Evolutionary conservation across 1,139 yeast species (phyloP), one percentile per base, ranked within the genome.

Genomic region (Candida pseudocylindracea): DNA sequence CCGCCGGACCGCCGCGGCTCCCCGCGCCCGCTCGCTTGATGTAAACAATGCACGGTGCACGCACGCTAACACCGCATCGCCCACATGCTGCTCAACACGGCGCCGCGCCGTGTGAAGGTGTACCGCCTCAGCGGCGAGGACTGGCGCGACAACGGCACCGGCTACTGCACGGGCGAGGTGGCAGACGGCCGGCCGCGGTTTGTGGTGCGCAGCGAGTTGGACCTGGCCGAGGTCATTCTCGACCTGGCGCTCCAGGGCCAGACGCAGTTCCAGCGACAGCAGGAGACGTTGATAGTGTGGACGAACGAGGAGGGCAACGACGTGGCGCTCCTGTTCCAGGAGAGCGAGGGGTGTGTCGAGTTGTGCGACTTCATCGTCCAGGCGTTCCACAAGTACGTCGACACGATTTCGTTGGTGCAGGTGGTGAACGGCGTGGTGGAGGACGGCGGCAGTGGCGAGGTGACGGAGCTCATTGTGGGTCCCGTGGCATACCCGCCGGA

Each of bases 121-220:
- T 88, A 88, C 47, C 62, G 79, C 27, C 57, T 88, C 34, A 72
- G 71, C 34, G 75, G 76, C 29, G 85, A 76, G 36, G 78, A 69
- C 43, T 88, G 98, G 98, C 59, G 72, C 31, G 96, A 85, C 48
- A 70, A 78, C 35, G 98, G 96, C 11, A 83, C 95, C 0, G 98
- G 98, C 1, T 76, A 67, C 48, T 83, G 94, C 45, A 63, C 66
- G 30, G 95, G 95, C 4, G 72, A 70, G 40, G 47, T 72, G 12
- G 62, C 60, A 29, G 36, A 39, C 2, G 54, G 46, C 3, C 51
- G 52, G 25, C 80, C 93, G 2, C 73, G 55, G 45, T 64, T 85
- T 36, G 48, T 73, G 11, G 96, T 88, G 15, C 59, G 71, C 36
- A 73, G 74, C 47, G 96, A 85, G 49, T 53, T 63, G 20, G 62